Conservation (phyloP, 306 rosid species). For the Lablab purpureus region DNA sequence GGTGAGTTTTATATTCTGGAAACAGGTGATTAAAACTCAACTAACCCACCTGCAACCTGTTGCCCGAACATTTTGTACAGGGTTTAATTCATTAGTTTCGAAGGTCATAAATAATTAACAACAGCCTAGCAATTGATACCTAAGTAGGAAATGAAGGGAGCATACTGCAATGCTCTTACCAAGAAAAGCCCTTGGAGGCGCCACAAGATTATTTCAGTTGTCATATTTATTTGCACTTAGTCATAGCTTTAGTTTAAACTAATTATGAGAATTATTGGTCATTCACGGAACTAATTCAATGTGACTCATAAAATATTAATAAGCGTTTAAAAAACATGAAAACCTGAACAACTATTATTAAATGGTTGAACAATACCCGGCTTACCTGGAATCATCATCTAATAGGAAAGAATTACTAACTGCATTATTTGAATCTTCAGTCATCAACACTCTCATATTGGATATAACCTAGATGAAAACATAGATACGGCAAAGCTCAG, state of each 20-base stretch:
- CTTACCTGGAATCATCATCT: slow-evolving; percentile 73
- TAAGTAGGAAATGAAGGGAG: slow-evolving; percentile 12
- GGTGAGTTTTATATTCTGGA: neutral
- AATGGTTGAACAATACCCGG: slow-evolving; percentile 19
- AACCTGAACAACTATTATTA: slow-evolving; percentile 2
- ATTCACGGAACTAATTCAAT: neutral
- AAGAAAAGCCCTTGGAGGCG: neutral
- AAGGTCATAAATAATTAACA: too few relatives aligned
- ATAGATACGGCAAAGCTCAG: slow-evolving; percentile 42
- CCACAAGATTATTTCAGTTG: slow-evolving; percentile 15
- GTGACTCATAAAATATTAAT: neutral
- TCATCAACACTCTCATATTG: slow-evolving; percentile 70
- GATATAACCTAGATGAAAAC: slow-evolving; percentile 60
- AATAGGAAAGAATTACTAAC: slow-evolving; percentile 70
- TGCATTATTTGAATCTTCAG: slow-evolving; percentile 72
- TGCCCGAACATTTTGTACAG: neutral
- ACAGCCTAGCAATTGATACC: neutral
- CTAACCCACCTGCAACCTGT: too few relatives aligned
- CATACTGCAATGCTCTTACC: neutral
- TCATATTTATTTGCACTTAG: neutral
- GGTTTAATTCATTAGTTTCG: neutral
- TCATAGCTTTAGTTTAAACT: neutral
- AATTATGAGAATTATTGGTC: neutral
- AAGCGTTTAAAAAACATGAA: slow-evolving; percentile 6
- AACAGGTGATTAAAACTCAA: neutral